Base-by-base conservation (phyloP, 345 rosid species). In the Eucalyptus fibrosa region DNA sequence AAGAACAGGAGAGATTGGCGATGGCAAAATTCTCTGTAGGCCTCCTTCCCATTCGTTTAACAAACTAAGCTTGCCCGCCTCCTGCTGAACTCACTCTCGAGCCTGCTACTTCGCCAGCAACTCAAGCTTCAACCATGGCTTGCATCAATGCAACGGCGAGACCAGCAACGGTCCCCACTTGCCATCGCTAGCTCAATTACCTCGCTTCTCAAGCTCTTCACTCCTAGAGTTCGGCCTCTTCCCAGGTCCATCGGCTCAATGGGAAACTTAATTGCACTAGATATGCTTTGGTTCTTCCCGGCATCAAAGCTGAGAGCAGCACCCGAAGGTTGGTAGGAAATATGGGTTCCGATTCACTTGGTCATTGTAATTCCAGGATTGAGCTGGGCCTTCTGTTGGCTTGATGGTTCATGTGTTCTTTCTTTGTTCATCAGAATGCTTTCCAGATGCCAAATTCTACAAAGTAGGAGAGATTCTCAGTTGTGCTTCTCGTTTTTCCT, bases 1-100 rank as follows among this genome's bases (percentile, higher is more conserved):
- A 69, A 94, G 96, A 89, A 96, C 97, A 2, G 97, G 98, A 91
- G 98, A 97, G 94, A 96, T 96, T 88, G 98, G 97, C 42, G 98
- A 96, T 88, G 97, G 97, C 90, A 96, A 96, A 23, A 56, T 50
- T 50, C 51, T 50, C 51, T 5, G 51, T 50, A 50, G 51, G 51
- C 51, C 51, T 50, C 51, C 51, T 50, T 50, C 51, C 18, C 51
- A 50, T 50, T 14, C 18, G 17, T 50, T 50, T 50, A 50, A 50
- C 51, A 50, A 50, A 3, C 51, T 50, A 50, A 50, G 51, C 51
- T 50, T 5, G 51, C 51, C 51, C 18, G 51, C 18, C 51, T 50
- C 51, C 51, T 50, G 51, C 18, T 50, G 51, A 50, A 50, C 51
- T 50, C 51, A 50, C 51, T 15, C 51, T 50, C 51, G 18, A 50